These are phyloP conservation scores for Ampelomyces quisqualis DNA, from an alignment of 2,329 filamentous ascomycete genomes.

Conservation along the genomic window DNA sequence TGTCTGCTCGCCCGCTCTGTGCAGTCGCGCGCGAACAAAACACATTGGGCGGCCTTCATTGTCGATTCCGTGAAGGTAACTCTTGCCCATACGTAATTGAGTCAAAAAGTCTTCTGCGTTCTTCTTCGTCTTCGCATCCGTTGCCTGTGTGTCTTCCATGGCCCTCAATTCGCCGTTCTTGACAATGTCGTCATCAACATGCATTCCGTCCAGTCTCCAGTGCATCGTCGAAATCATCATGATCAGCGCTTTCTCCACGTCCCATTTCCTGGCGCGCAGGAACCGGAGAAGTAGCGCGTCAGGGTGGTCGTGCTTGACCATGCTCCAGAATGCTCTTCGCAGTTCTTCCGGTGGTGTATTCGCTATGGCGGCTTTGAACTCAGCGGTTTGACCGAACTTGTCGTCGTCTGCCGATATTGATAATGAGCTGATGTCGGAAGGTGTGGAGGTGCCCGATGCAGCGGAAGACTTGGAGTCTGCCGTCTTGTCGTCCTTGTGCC, in stretches of 20 bases:
- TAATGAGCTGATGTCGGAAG: slow-evolving; percentile 34
- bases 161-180: slow-evolving; percentile 47
- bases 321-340: slow-evolving; percentile 80
- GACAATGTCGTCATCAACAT: slow-evolving; percentile 84
- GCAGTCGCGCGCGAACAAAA: slow-evolving; percentile 77
- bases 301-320: slow-evolving; percentile 94
- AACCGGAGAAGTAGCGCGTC: slow-evolving; percentile 68
- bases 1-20: slow-evolving; percentile 78
- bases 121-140: slow-evolving; percentile 65
- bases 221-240: slow-evolving; percentile 95
- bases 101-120: slow-evolving; percentile 74
- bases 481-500: slow-evolving; percentile 55
- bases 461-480: slow-evolving; percentile 37
- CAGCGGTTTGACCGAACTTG: slow-evolving; percentile 88
- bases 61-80: slow-evolving; percentile 84
- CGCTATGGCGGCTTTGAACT: slow-evolving; percentile 78
- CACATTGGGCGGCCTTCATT: slow-evolving; percentile 84
- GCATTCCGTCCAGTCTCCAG: slow-evolving; percentile 81
- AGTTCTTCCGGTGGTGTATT: slow-evolving; percentile 76
- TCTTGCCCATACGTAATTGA: slow-evolving; percentile 88
- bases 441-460: slow-evolving; percentile 24
- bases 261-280: slow-evolving; percentile 64
- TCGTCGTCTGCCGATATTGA: slow-evolving; percentile 61
- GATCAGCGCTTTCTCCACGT: slow-evolving; percentile 85
- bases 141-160: slow-evolving; percentile 60